Percentiles rank a stretch among this genome's conserved stretches.
phyloP scores from a whole-genome alignment of 345 rosid species.

The Rhizophora apiculata region DNA sequence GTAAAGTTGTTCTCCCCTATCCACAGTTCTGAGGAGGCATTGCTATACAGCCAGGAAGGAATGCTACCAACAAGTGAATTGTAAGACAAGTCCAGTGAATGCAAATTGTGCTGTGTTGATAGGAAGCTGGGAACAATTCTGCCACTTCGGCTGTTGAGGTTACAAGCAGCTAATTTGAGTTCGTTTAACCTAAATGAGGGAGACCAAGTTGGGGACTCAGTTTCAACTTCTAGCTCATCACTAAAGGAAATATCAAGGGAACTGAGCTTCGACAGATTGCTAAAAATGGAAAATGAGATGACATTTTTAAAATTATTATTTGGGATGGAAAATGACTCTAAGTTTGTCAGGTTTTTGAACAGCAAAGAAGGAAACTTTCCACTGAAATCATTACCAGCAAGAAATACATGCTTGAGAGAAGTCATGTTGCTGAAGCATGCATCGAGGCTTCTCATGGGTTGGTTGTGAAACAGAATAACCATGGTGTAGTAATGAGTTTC shows the following conservation, averaged over 20 bases:
- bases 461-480: too few species aligned
- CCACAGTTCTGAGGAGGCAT: too few species aligned
- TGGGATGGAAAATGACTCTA: not conserved
- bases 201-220: slow-evolving; percentile 8
- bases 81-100: too few species aligned
- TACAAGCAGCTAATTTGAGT: slow-evolving; percentile 13
- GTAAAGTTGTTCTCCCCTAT: too few species aligned
- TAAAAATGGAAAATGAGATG: slow-evolving; percentile 9
- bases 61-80: too few species aligned
- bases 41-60: too few species aligned
- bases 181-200: slow-evolving; percentile 9
- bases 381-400: slow-evolving; percentile 8
- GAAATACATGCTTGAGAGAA: not conserved
- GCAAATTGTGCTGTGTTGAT: too few species aligned
- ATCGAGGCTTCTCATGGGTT: too few species aligned
- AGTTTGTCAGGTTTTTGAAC: slow-evolving; percentile 13
- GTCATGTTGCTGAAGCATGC: slow-evolving; percentile 3
- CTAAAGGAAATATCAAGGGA: slow-evolving; percentile 13
- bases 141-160: not conserved
- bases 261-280: slow-evolving; percentile 9
- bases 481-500: too few species aligned
- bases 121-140: too few species aligned
- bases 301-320: not conserved
- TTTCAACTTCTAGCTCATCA: not conserved
- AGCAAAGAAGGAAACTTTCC: slow-evolving; percentile 7